Percentiles rank a stretch among this genome's conserved stretches.
These are phyloP conservation scores for Collybiopsis luxurians DNA, from an alignment of 768 basidiomycete genomes.

Conservation along the genomic window DNA sequence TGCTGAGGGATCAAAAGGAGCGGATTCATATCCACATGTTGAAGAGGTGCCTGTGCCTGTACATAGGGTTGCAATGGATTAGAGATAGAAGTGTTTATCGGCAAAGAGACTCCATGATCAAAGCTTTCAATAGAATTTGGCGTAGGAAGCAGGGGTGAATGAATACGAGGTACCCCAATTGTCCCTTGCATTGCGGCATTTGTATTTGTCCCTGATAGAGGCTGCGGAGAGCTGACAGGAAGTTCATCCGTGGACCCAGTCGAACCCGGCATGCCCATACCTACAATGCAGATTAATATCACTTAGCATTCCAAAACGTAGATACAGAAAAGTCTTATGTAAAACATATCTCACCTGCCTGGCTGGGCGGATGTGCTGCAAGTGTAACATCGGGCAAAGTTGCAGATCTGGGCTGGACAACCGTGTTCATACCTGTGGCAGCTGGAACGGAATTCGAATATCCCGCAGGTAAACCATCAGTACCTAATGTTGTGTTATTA, in stretches of 20 bases:
- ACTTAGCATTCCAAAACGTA: not conserved
- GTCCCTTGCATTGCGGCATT: not conserved
- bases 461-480: no score
- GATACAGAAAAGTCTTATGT: not conserved
- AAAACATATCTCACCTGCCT: not conserved
- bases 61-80: not conserved
- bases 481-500: no score
- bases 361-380: conserved; percentile 1
- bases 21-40: not conserved
- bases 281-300: not conserved
- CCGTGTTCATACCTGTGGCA: no score
- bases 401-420: not conserved
- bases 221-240: no score
- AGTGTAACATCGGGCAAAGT: not conserved
- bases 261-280: no score
- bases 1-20: not conserved
- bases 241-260: not conserved
- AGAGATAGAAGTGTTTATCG: not conserved
- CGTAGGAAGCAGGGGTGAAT: not conserved
- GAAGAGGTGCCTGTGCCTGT: not conserved
- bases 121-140: not conserved
- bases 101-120: not conserved
- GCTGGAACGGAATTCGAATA: no score
- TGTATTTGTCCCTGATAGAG: not conserved
- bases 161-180: not conserved